Conservation (phyloP, 73 alveolate genomes). For the Tetrahymena thermophila region DNA sequence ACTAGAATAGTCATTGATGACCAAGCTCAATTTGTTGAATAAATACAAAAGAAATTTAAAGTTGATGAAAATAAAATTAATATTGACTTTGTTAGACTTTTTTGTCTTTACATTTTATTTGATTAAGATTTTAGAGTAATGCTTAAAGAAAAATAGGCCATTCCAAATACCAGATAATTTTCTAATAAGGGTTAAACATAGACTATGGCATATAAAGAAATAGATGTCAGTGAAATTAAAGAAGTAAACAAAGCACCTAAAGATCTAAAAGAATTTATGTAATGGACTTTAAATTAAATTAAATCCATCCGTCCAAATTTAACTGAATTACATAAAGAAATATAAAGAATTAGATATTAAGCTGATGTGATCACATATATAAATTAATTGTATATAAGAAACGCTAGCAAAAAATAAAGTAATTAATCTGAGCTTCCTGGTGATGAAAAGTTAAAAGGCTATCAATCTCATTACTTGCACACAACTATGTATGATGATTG, state of each 20-base stretch:
- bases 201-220: background rate
- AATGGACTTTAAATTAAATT: background rate
- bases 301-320: background rate
- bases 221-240: background rate
- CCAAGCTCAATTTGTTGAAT: background rate
- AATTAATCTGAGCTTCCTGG: background rate
- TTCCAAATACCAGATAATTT: background rate
- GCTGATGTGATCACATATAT: background rate
- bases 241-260: background rate
- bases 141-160: background rate
- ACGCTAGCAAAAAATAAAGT: background rate
- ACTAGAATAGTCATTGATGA: background rate
- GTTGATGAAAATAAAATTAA: background rate
- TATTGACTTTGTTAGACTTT: background rate
- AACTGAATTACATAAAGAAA: background rate
- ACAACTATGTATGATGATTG: background rate
- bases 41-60: background rate
- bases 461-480: background rate
- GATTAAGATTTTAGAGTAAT: background rate
- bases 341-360: background rate
- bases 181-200: background rate
- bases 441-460: background rate
- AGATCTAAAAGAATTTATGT: background rate
- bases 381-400: background rate
- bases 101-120: background rate